Base-by-base conservation (phyloP, 176 grass and related monocot genomes). In the Oryza longistaminata region DNA sequence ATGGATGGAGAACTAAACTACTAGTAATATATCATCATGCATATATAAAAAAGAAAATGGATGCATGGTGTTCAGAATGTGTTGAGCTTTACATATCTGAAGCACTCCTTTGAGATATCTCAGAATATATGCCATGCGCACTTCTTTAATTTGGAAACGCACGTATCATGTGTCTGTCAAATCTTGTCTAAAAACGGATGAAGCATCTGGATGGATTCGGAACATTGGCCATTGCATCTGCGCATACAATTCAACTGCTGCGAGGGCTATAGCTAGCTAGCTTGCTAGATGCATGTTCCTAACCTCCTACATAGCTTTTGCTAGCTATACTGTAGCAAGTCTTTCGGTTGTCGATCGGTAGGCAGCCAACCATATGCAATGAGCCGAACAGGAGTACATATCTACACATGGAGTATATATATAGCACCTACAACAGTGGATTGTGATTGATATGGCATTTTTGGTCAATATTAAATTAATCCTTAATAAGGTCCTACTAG, bases 51-150 rank as follows among this genome's bases (percentile, higher is more conserved):
- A 31, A 31, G 2, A 31, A 31, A 31, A 31, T 15, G 33, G 53
- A 42, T 26, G 49, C 35, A 71, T 53, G 50, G 42, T 16, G 42
- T 43, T 43, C 42, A 43, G 10, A 43, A 43, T 43, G 42, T 43
- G 42, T 42, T 10, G 9, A 43, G 9, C 9, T 43, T 43, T 43
- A 40, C 39, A 40, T 40, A 40, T 40, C 7, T 40, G 7, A 7
- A 43, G 42, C 7, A 43, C 42, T 43, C 42, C 42, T 10, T 43
- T 55, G 67, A 58, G 69, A 52, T 83, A 64, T 22, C 68, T 64
- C 65, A 58, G 58, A 66, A 83, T 88, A 71, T 83, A 31, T 66
- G 26, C 61, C 16, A 25, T 66, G 10, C 33, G 70, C 70, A 67
- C 77, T 58, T 16, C 5, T 65, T 45, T 27, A 11, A 71, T 50